Evolutionary conservation across 164 flowering plant species (phyloP), one percentile per base, ranked within the genome.

Genomic region (Chimonanthus salicifolius): DNA sequence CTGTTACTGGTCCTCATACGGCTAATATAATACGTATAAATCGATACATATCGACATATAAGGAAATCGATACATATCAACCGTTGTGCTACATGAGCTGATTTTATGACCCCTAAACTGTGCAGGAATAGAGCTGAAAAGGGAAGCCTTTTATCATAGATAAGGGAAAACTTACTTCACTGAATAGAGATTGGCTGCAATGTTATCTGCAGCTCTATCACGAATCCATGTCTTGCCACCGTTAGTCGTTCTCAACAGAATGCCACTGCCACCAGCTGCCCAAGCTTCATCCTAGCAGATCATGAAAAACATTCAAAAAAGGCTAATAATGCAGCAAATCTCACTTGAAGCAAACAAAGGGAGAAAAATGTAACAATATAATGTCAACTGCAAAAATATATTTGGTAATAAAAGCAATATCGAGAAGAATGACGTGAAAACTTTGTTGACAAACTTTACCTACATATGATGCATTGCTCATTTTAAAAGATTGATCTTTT

Each of bases 201-300:
- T 91, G 71, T 90, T 87, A 67, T 95, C 99, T 72, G 99, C 97
- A 76, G 98, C 98, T 78, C 88, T 95, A 79, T 95, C 99, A 65
- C 99, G 94, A 72, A 45, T 81, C 99, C 99, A 95, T 49, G 93
- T 78, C 87, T 87, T 95, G 71, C 99, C 99, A 75, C 99, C 97
- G 82, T 92, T 95, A 3, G 76, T 92, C 71, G 96, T 89, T 85
- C 92, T 90, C 84, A 95, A 80, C 68, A 95, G 75, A 76, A 95
- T 69, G 33, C 99, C 99, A 83, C 99, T 92, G 64, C 98, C 98
- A 58, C 99, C 99, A 43, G 97, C 98, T 73, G 99, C 99, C 99
- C 99, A 95, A 74, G 99, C 99, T 79, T 95, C 99, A 51, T 90
- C 94, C 98, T 95, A 84, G 67, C 49, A 76, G 4, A 54, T 47